Evolutionary conservation across 371 early-diverging fungal species (phyloP), one percentile per base, ranked within the genome.

Genomic region (Mortierella sp.): DNA sequence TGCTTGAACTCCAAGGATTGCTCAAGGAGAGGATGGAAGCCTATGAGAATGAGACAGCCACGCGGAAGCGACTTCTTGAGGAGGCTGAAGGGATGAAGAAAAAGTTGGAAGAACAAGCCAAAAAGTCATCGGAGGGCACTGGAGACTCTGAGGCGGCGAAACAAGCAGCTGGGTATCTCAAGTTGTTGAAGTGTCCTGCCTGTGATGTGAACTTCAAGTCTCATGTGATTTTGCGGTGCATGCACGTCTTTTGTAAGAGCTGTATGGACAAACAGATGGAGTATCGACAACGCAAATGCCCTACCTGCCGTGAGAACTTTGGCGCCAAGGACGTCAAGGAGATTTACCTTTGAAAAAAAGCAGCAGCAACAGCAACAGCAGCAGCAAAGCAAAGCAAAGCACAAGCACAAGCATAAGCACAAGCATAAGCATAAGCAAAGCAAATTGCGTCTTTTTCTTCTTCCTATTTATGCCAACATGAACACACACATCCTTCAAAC

Each of bases 261-360:
- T 99, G 99, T 77, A 87, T 99, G 50, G 95, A 99, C 68, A 87
- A 87, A 29, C 89, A 96, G 70, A 86, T 95, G 71, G 95, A 95
- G 70, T 94, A 94, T 14, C 89, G 99, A n/a, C 97, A 98, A 80
- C 92, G 99, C 84, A 97, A 98, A 79, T 99, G 99, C 84, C 99
- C 99, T 7, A 93, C 90, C 7, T 99, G 99, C 82, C 93, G 93
- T 51, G 92, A 93, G 72, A 85, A 93, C 23, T 99, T 99, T 89
- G 94, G 95, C 11, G 85, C 89, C 30, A 92, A 90, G 57, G 99
- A 99, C 83, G 92, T 99, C 21, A 89, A 89, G 67, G 92, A 91
- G 72, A 91, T 99, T 58, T 99, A 90, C 68, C 81, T 97, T 70
- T 98, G 90, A 68, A 57, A 37, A 37, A 37, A 37, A 37, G 37